These are phyloP conservation scores for Fusarium metavorans DNA, from an alignment of 2,329 filamentous ascomycete species.

Conservation along the genomic window DNA sequence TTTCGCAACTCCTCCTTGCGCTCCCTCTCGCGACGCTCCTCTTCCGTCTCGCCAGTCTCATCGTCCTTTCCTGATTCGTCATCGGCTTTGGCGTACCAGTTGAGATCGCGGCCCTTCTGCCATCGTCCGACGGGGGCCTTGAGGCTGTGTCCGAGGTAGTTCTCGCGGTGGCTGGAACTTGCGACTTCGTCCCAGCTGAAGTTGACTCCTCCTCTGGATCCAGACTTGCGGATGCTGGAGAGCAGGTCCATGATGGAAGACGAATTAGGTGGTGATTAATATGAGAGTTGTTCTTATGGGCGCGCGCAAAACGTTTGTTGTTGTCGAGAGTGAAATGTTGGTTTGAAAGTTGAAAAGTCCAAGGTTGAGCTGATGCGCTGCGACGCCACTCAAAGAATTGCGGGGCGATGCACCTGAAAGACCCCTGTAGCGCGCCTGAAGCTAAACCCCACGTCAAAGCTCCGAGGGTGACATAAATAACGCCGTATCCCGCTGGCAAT, in stretches of 20 bases:
- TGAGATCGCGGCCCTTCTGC: constrained; percentile 80
- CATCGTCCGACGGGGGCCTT: constrained; percentile 94
- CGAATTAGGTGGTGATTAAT: background rate
- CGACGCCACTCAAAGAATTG: constrained; percentile 16
- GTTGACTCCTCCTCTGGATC: constrained; percentile 92
- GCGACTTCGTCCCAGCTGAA: constrained; percentile 98
- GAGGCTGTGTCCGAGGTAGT: constrained; percentile 87
- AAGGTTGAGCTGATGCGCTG: constrained; percentile 19
- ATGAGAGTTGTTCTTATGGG: background rate
- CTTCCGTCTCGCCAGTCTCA: constrained; percentile 67
- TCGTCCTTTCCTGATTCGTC: constrained; percentile 53
- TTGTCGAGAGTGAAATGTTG: background rate
- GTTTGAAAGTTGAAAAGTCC: constrained; percentile 5
- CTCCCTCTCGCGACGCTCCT: constrained; percentile 69
- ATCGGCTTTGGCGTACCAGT: constrained; percentile 73
- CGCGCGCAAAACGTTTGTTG: background rate
- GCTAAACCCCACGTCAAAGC: constrained; percentile 35
- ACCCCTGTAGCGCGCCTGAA: constrained; percentile 19
- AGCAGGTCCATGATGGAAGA: constrained; percentile 83
- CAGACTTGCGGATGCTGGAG: constrained; percentile 88
- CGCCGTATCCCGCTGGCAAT: fast-evolving
- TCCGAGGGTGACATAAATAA: background rate
- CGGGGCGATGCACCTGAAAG: constrained; percentile 15
- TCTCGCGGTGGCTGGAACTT: constrained; percentile 87
- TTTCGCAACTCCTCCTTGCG: constrained; percentile 81